Base-by-base conservation (phyloP, 2,329 filamentous ascomycete genomes). In the Diaporthe velutina region DNA sequence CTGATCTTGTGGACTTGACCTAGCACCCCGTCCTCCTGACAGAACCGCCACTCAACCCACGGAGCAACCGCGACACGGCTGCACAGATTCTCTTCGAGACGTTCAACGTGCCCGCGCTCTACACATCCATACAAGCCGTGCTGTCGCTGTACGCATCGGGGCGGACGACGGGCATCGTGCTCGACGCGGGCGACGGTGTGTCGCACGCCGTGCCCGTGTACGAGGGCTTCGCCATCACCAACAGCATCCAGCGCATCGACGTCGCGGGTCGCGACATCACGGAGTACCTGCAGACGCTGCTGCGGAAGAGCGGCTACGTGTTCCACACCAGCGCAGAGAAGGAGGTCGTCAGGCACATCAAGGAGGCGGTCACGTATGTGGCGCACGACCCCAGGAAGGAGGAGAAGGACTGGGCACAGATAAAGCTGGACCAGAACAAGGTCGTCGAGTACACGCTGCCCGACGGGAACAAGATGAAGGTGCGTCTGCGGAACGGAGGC, bases 321-420 rank as follows among this genome's bases (percentile, higher is more conserved):
- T 98, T 99, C 83, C 96, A 98, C 85, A 99, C 97, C 25, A 98
- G 95, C 82, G 97, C 97, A 17, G 97, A 99, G 88, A 99, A 99
- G 87, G 97, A 99, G 86, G 95, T 98, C n/a, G 97, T 99, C 74
- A 92, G 96, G 78, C 90, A 95, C 84, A 98, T 99, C 86, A 99
- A 99, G 87, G 97, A 99, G 88, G 94, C 94, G 81, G 93, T 95
- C 64, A 94, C 94, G 74, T 99, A 98, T 83, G 93, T 99, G 52
- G 95, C 97, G 33, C 86, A 94, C 70, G 96, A 98, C 83, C 96
- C 97, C 10, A 93, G 93, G 82, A 95, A 94, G 79, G 97, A 99
- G 84, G 97, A 99, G 86, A 98, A 98, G 85, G 97, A 98, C 77
- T 99, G 96, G 95, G 90, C 93, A 74, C 92, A 93, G 28, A 90